phyloP scores from a whole-genome alignment of 306 rosid species.

The Mimosa bimucronata region DNA sequence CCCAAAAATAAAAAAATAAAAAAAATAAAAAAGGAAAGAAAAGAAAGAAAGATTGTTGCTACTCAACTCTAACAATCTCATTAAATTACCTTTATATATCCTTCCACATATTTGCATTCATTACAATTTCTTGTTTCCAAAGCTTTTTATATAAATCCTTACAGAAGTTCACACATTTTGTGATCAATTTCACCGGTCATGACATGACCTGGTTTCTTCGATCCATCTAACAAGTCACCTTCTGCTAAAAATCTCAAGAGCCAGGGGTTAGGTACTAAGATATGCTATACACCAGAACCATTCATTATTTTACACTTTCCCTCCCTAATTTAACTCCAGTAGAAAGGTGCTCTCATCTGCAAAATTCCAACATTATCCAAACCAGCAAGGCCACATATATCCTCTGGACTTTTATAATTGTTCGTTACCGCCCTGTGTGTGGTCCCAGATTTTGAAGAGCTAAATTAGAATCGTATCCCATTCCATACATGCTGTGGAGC shows the following conservation, averaged over 20 bases:
- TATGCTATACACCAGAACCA: slow-evolving; percentile 70
- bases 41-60: not conserved
- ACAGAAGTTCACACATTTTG: slow-evolving; percentile 43
- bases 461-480: slow-evolving; percentile 78
- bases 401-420: slow-evolving; percentile 47
- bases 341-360: slow-evolving; percentile 41
- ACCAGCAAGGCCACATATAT: slow-evolving; percentile 28
- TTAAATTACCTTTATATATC: slow-evolving; percentile 10
- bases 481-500: slow-evolving; percentile 76
- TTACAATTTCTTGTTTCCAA: slow-evolving; percentile 23
- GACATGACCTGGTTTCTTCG: slow-evolving; percentile 41
- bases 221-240: slow-evolving; percentile 67
- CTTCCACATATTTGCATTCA: slow-evolving; percentile 34
- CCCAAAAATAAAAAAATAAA: too few species aligned
- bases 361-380: slow-evolving; percentile 25
- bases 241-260: slow-evolving; percentile 88
- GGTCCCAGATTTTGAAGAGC: slow-evolving; percentile 77
- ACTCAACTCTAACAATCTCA: not conserved
- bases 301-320: slow-evolving; percentile 26
- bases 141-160: slow-evolving; percentile 37
- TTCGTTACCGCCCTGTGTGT: slow-evolving; percentile 78
- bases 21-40: too few species aligned
- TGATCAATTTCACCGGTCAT: slow-evolving; percentile 53
- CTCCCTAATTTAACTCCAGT: slow-evolving; percentile 45
- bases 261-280: slow-evolving; percentile 72